These are phyloP conservation scores for Lentinula sp. DNA, from an alignment of 768 basidiomycete genomes.

Conservation along the genomic window DNA sequence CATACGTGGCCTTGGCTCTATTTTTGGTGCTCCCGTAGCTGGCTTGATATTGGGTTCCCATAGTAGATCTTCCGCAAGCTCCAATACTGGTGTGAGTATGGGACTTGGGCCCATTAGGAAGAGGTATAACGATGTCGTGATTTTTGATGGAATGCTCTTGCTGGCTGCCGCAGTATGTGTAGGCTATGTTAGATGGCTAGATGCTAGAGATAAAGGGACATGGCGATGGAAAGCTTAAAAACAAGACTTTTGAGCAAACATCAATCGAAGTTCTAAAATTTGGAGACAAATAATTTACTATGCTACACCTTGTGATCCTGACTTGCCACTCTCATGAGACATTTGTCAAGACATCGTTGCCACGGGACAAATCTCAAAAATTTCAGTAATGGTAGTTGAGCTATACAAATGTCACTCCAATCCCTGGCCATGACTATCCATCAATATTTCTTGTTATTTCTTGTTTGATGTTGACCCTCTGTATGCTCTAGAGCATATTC, in stretches of 20 bases:
- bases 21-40: constrained; percentile 36
- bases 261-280: too few species aligned
- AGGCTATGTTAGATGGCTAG: constrained; percentile 34
- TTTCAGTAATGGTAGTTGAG: too few species aligned
- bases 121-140: constrained; percentile 30
- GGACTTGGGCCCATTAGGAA: constrained; percentile 13
- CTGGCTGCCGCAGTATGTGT: constrained; percentile 30
- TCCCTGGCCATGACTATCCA: too few species aligned
- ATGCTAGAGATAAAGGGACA: constrained; percentile 30
- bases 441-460: too few species aligned
- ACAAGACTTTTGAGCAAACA: neutral
- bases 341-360: too few species aligned
- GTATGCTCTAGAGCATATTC: too few species aligned
- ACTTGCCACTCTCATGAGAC: too few species aligned
- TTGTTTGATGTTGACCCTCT: too few species aligned
- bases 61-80: constrained; percentile 12
- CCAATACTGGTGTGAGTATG: neutral
- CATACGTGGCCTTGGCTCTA: constrained; percentile 32
- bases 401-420: too few species aligned
- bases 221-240: constrained; percentile 31
- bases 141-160: constrained; percentile 30
- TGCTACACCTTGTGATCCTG: too few species aligned
- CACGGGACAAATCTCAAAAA: too few species aligned
- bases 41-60: constrained; percentile 32
- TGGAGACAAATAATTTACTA: too few species aligned